Conservation (phyloP, 257 asterid genomes). For the Nicotiana paniculata region DNA sequence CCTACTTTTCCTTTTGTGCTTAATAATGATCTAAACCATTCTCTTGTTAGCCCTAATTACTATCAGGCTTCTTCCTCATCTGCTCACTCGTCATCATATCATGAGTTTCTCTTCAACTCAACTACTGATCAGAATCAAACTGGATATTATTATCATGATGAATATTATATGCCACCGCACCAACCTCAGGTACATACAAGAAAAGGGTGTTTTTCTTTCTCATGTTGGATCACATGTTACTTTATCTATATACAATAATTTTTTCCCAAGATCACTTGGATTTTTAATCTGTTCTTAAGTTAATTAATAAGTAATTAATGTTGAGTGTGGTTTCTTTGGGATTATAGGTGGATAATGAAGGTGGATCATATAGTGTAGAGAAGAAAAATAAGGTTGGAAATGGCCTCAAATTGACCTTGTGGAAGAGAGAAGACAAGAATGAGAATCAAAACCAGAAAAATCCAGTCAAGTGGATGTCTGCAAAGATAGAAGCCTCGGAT, state of each 20-base stretch:
- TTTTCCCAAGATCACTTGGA: background rate
- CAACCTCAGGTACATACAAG: constrained; percentile 31
- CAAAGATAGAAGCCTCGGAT: constrained; percentile 43
- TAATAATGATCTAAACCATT: constrained; percentile 17
- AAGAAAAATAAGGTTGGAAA: constrained; percentile 15
- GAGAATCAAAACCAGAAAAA: background rate
- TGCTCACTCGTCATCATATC: constrained; percentile 21
- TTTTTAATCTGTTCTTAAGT: background rate
- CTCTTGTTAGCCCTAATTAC: constrained; percentile 19
- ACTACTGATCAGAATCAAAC: constrained; percentile 30
- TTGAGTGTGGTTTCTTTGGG: background rate
- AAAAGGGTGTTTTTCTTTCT: background rate
- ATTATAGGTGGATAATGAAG: constrained; percentile 22
- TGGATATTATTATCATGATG: constrained; percentile 12
- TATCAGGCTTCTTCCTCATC: constrained; percentile 27
- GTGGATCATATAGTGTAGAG: constrained; percentile 33
- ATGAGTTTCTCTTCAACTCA: constrained; percentile 33
- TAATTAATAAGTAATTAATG: background rate
- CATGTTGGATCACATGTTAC: background rate
- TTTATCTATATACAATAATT: background rate
- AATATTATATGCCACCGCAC: constrained; percentile 20
- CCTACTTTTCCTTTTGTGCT: constrained; percentile 30
- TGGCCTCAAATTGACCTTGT: constrained; percentile 33
- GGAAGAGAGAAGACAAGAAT: constrained; percentile 33
- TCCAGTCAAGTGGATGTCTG: constrained; percentile 39